Evolutionary conservation across 2,329 filamentous ascomycete genomes (phyloP), one percentile per base, ranked within the genome.

Genomic region (Beauveria caledonica): DNA sequence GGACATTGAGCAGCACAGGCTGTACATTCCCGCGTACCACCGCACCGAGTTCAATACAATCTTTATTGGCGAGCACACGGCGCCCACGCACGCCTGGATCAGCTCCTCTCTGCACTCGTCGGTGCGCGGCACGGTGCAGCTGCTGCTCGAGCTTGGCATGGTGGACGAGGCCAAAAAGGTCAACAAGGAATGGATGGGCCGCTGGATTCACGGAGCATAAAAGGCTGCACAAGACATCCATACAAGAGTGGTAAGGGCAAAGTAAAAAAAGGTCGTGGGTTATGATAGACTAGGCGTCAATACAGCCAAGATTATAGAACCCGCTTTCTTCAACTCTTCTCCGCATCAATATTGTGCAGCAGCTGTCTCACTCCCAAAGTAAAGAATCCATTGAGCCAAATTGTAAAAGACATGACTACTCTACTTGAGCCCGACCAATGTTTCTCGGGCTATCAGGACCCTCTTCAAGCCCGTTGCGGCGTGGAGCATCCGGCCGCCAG

Each of bases 31-130:
- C 0, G 63, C 69, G 9, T 72, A 71, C 57, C 68, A 70, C 61
- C 63, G 65, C 25, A 73, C 67, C 9, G 71, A 73, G 62, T 64
- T 69, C 53, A 71, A 71, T 58, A 69, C 68, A 1, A 69, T 73
- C 25, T 72, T 73, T 40, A 66, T 73, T n/a, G 71, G 71, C 2
- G 71, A 73, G 57, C 70, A 73, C 50, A 71, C 71, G 15, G 66
- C 69, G n/a, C 67, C 65, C 10, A 72, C 70, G 1, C 71, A 73
- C 60, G 70, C 70, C 3, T 73, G 70, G 70, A 68, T 70, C 19
- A 68, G 67, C 51, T 69, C 67, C 15, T 66, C 67, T 3, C 54
- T 72, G 23, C 64, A 72, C 13, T 71, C 68, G n/a, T 63, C 68
- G 33, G 65, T 70, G 17, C 62, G 68, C 17, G 71, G 71, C 9